These are phyloP conservation scores for Cyanidiococcus yangmingshanensis DNA, from an alignment of 23 red algal genomes.

Conservation along the genomic window DNA sequence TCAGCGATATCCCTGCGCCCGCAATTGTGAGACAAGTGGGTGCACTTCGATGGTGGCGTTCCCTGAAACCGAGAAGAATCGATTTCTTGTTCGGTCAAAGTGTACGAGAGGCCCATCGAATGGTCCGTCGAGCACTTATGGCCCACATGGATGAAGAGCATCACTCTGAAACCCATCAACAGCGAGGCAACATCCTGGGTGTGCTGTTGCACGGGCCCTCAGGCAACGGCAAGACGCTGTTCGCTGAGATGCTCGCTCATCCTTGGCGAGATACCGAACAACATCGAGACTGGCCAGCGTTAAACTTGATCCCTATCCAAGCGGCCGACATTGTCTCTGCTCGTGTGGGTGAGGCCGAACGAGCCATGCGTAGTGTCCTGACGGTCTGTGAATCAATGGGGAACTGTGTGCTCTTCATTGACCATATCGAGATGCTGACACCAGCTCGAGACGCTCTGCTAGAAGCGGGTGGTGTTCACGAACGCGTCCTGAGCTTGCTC, in stretches of 20 bases:
- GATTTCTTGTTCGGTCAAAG: background rate
- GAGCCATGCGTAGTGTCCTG: background rate
- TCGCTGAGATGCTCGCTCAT: slow-evolving; percentile 23
- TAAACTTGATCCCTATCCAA: background rate
- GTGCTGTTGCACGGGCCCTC: slow-evolving; percentile 11
- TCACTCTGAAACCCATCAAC: background rate
- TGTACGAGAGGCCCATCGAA: background rate
- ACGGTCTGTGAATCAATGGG: background rate
- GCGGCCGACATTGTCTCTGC: slow-evolving; percentile 8
- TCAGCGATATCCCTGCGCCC: background rate
- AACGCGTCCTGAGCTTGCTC: slow-evolving; percentile 11
- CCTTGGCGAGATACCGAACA: background rate
- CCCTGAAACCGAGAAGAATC: background rate
- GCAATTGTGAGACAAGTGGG: background rate
- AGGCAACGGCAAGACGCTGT: slow-evolving; percentile 24
- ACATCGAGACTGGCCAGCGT: background rate
- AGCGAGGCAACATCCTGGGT: background rate
- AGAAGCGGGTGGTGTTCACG: background rate
- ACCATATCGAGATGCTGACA: background rate
- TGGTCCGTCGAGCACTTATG: background rate
- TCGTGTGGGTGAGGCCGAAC: slow-evolving; percentile 3
- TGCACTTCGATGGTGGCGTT: background rate
- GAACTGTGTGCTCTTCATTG: slow-evolving; percentile 11
- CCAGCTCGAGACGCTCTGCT: background rate
- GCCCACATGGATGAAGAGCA: background rate